Evolutionary conservation across 768 basidiomycete species (phyloP), one percentile per base, ranked within the genome.

Genomic region (Pisolithus marmoratus): DNA sequence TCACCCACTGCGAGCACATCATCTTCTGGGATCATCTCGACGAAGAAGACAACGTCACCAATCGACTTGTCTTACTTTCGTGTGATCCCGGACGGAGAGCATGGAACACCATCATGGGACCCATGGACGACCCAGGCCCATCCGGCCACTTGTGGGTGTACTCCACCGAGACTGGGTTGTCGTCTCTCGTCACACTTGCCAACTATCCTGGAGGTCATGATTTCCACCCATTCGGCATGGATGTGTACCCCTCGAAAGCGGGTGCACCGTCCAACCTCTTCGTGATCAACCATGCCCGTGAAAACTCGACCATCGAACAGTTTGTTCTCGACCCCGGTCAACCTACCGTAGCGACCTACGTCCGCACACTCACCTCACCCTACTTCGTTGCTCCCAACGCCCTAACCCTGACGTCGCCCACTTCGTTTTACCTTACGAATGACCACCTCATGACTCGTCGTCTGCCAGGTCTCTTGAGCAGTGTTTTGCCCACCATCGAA

Each of bases 61-160:
- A 76, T 50, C 77, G 79, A 47, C 68, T 72, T 23, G 64, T 86
- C 7, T 60, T 77, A 2, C 47, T 72, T 22, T 66, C 66, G 22
- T 77, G 75, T 31, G 75, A 77, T 50, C 72, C 73, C 3, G 65
- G 60, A 48, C 74, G 73, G 66, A 74, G 74, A 54, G 63, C 72
- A 24, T 90, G 87, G 87, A 90, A 90, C 61, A 87, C 86, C 7
- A 86, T 75, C 43, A 82, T 85, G 81, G 87, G 87, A 0, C 87
- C 87, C 5, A 61, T 90, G 46, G 64, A 54, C 1, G 68, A 87
- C 58, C 84, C 87, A 2, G 59, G 67, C 4, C 79, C 81, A 5
- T 75, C 64, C 19, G 87, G 84, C 0, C 70, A 74, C 4, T 68
- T 90, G 23, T 90, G 86, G 78, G 43, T 86, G 4, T 78, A 83